Conservation (phyloP, 169 alveolate species). For the Plasmodium berghei region DNA sequence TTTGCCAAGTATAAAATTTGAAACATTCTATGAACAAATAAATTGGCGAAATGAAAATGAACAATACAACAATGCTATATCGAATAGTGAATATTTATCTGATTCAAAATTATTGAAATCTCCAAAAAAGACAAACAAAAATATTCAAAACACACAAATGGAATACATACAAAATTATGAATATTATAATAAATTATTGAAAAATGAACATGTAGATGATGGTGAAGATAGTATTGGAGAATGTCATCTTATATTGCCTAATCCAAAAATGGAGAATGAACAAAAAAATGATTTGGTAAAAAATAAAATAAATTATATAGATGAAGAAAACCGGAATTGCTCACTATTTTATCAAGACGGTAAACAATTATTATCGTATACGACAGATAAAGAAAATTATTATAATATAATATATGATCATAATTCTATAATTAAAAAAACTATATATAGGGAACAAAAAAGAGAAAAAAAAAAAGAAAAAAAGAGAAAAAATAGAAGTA, state of each 20-base stretch:
- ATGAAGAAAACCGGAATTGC: background rate
- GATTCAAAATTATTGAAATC: constrained; percentile 1
- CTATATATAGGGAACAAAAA: constrained; percentile 8
- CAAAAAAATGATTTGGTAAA: no score
- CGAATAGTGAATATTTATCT: constrained; percentile 14
- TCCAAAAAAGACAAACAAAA: background rate
- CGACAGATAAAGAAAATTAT: background rate
- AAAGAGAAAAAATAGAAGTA: constrained; percentile 38
- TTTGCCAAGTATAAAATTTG: constrained; percentile 61
- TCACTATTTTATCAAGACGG: background rate
- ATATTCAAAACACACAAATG: background rate
- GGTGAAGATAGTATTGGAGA: background rate
- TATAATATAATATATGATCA: background rate
- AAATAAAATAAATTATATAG: no score
- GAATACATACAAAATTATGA: no score
- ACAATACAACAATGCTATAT: constrained; percentile 1
- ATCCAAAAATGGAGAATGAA: background rate
- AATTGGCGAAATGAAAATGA: background rate
- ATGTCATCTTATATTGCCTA: background rate
- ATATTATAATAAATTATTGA: background rate
- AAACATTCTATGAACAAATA: constrained; percentile 30
- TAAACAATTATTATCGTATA: background rate
- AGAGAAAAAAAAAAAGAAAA: constrained; percentile 53
- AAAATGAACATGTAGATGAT: background rate
- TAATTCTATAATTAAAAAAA: background rate